These are phyloP conservation scores for Xylaria sp. DNA, from an alignment of 2,329 filamentous ascomycete genomes.

Conservation along the genomic window DNA sequence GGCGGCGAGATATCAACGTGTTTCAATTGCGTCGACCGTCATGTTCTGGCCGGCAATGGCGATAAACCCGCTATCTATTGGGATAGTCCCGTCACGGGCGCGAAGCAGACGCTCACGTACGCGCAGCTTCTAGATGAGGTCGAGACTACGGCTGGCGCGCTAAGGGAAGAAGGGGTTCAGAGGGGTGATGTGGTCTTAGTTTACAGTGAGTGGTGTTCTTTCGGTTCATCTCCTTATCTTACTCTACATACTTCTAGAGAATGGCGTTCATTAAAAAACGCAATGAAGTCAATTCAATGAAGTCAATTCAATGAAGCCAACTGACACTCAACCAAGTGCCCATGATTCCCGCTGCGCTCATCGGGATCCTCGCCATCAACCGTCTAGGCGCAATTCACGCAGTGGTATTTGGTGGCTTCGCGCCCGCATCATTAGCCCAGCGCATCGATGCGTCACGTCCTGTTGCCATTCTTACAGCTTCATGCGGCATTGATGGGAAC, in stretches of 20 bases:
- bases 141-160: slow-evolving; percentile 80
- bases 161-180: slow-evolving; percentile 82
- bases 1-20: slow-evolving; percentile 89
- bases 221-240: too few species aligned
- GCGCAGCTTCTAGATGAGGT: slow-evolving; percentile 80
- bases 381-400: slow-evolving; percentile 88
- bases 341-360: slow-evolving; percentile 91
- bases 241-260: too few species aligned
- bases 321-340: slow-evolving; percentile 70
- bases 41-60: slow-evolving; percentile 83
- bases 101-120: slow-evolving; percentile 80
- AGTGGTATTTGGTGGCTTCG: slow-evolving; percentile 94
- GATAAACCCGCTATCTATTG: slow-evolving; percentile 80
- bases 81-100: slow-evolving; percentile 84
- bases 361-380: slow-evolving; percentile 83
- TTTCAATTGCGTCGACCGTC: slow-evolving; percentile 90
- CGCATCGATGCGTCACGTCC: slow-evolving; percentile 86
- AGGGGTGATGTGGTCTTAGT: slow-evolving; percentile 89
- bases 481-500: slow-evolving; percentile 87
- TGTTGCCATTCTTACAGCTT: slow-evolving; percentile 83
- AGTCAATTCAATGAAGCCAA: neutral
- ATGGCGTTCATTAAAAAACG: neutral
- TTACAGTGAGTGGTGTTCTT: slow-evolving; percentile 71
- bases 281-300: neutral
- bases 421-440: slow-evolving; percentile 81